Conservation (phyloP, 257 asterid species). For the Ophiorrhiza pumila region DNA sequence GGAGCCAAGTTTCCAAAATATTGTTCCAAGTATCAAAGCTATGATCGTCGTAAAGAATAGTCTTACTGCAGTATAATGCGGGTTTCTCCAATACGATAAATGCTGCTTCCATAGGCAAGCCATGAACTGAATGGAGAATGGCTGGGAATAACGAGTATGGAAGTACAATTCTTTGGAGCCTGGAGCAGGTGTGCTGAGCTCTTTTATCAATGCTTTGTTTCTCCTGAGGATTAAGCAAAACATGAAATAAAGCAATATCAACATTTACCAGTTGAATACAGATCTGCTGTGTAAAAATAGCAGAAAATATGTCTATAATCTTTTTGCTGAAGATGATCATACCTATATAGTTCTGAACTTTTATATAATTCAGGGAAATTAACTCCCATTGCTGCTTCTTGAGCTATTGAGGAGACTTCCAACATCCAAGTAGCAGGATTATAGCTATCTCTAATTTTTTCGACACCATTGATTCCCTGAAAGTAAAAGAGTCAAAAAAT, state of each 20-base stretch:
- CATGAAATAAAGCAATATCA: too few relatives aligned
- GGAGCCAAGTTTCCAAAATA: conserved; percentile 87
- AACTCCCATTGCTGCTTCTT: conserved; percentile 57
- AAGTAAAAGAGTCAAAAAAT: background rate
- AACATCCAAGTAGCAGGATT: conserved; percentile 93
- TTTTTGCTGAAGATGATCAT: background rate
- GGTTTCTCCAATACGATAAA: conserved; percentile 81
- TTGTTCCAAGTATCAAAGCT: conserved; percentile 78
- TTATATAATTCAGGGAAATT: conserved; percentile 65
- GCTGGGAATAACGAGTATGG: conserved; percentile 58
- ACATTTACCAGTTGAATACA: background rate
- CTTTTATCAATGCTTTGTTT: conserved; percentile 54
- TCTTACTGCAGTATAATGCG: conserved; percentile 81
- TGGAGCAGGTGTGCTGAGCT: conserved; percentile 57
- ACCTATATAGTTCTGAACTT: conserved; percentile 54
- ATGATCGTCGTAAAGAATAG: conserved; percentile 71
- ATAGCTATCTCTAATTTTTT: conserved; percentile 55
- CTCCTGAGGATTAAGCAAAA: conserved; percentile 35
- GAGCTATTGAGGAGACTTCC: conserved; percentile 63
- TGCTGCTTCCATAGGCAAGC: conserved; percentile 93
- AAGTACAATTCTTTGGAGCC: conserved; percentile 52
- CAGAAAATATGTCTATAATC: too few relatives aligned
- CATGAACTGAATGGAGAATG: conserved; percentile 60
- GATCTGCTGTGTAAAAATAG: background rate
- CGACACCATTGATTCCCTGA: conserved; percentile 64